Conservation (phyloP, 1,284 basidiomycete genomes). For the Malassezia sp. region DNA sequence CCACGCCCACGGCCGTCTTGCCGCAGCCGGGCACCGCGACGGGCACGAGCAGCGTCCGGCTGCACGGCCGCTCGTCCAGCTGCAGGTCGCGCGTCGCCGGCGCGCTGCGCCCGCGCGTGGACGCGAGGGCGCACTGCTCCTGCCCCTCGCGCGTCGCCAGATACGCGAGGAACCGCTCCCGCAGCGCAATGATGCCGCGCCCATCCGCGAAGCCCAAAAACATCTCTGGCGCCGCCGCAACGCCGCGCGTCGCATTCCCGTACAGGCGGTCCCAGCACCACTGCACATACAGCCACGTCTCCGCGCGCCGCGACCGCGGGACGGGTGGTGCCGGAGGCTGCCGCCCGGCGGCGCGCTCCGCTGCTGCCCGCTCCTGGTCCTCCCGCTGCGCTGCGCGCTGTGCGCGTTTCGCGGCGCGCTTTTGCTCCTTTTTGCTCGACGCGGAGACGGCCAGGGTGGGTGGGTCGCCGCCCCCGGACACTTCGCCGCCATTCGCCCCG, state of each 20-base stretch:
- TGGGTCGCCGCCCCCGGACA: too few relatives aligned
- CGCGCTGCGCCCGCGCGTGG: conserved; percentile 43
- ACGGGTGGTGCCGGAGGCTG: conserved; percentile 23
- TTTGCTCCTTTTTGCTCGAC: conserved; percentile 20
- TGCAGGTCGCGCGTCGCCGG: conserved; percentile 14
- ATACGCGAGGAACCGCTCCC: conserved; percentile 70
- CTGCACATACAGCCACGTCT: conserved; percentile 32
- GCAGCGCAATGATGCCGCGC: conserved; percentile 69
- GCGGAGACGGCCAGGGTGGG: too few relatives aligned
- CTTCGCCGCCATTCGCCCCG: too few relatives aligned
- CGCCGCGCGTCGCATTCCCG: conserved; percentile 52
- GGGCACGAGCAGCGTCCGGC: conserved; percentile 76
- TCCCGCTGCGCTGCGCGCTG: not conserved
- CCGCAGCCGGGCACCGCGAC: conserved; percentile 86
- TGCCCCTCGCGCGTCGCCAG: conserved; percentile 48
- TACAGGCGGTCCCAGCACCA: conserved; percentile 40
- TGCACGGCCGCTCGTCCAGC: conserved; percentile 48
- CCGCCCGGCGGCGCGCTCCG: conserved; percentile 11
- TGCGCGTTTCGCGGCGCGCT: conserved; percentile 11
- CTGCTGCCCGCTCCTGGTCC: not conserved
- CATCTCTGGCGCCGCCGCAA: conserved; percentile 55
- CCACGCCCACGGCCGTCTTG: conserved; percentile 79
- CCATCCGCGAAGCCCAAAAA: conserved; percentile 62
- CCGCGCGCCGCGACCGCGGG: conserved; percentile 26
- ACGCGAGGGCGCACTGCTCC: conserved; percentile 45